Percentiles rank a stretch among this genome's conserved stretches.
Evolutionary conservation across 768 basidiomycete genomes (phyloP).

Genomic region (Boletus sp.): DNA sequence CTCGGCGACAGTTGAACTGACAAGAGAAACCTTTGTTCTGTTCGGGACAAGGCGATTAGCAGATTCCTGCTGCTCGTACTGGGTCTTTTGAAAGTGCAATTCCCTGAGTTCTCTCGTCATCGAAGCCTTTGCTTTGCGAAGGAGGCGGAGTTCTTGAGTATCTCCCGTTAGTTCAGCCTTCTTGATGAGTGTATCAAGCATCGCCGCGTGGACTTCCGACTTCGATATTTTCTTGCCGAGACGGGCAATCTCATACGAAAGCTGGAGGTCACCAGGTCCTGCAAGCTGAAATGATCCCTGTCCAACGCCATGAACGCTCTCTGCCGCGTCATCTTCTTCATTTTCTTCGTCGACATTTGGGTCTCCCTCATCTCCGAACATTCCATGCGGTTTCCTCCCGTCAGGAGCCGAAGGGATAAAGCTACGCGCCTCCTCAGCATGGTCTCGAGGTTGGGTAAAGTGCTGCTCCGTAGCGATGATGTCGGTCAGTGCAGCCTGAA

Average conservation of each 20-base stretch:
- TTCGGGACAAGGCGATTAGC: constrained; percentile 84
- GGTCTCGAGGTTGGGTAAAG: constrained; percentile 24
- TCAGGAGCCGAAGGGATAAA: constrained; percentile 7
- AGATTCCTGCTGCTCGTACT: constrained; percentile 93
- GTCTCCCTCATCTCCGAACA: constrained; percentile 39
- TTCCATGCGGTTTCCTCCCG: constrained; percentile 28
- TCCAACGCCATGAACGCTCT: constrained; percentile 29
- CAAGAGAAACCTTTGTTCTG: constrained; percentile 80
- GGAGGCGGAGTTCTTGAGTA: constrained; percentile 77
- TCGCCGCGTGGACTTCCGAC: constrained; percentile 75
- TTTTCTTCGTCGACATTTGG: constrained; percentile 44
- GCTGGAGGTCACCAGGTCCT: constrained; percentile 85
- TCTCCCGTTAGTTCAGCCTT: constrained; percentile 95
- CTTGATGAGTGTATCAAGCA: constrained; percentile 85
- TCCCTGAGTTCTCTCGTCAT: constrained; percentile 82
- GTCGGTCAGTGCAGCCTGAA: constrained; percentile 92
- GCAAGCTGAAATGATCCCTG: constrained; percentile 69
- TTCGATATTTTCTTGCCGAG: constrained; percentile 74
- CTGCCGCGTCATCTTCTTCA: constrained; percentile 39
- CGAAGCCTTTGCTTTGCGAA: constrained; percentile 78
- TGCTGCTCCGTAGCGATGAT: constrained; percentile 87
- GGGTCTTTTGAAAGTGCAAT: constrained; percentile 83
- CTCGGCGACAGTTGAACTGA: constrained; percentile 78
- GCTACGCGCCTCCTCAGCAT: constrained; percentile 4
- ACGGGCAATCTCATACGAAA: constrained; percentile 82